Evolutionary conservation across 2,329 filamentous ascomycete genomes (phyloP).

Genomic region (Penicillium brasilianum): DNA sequence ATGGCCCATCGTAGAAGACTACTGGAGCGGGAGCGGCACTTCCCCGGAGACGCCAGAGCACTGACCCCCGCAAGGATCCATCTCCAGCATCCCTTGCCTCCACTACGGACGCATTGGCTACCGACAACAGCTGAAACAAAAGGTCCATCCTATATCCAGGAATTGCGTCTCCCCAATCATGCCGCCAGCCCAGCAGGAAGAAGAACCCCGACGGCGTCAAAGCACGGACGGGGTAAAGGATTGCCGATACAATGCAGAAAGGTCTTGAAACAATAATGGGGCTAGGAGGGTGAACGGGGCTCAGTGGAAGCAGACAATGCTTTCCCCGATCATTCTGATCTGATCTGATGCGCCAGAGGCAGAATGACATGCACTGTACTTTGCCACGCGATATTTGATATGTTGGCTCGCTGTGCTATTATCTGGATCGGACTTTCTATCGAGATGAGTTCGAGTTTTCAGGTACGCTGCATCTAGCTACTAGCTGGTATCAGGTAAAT

Average conservation of each 20-base stretch:
- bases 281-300: neutral
- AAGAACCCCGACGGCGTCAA: neutral
- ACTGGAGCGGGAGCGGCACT: constrained; percentile 17
- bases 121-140: constrained; percentile 28
- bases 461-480: neutral
- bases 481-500: neutral
- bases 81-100: constrained; percentile 24
- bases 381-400: constrained; percentile 23
- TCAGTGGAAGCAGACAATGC: neutral
- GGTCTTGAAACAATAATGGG: neutral
- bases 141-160: neutral
- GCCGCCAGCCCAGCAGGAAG: neutral
- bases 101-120: neutral
- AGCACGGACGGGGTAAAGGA: constrained; percentile 15
- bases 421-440: neutral
- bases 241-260: neutral
- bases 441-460: neutral
- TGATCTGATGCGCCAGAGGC: neutral
- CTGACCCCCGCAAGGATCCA: constrained; percentile 7
- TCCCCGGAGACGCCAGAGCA: constrained; percentile 19
- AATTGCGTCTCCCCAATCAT: constrained; percentile 13
- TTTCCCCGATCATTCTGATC: neutral
- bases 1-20: constrained; percentile 25
- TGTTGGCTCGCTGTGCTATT: constrained; percentile 11
- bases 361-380: constrained; percentile 15